Evolutionary conservation across 768 basidiomycete genomes (phyloP).

Genomic region (Mycena belliarum): DNA sequence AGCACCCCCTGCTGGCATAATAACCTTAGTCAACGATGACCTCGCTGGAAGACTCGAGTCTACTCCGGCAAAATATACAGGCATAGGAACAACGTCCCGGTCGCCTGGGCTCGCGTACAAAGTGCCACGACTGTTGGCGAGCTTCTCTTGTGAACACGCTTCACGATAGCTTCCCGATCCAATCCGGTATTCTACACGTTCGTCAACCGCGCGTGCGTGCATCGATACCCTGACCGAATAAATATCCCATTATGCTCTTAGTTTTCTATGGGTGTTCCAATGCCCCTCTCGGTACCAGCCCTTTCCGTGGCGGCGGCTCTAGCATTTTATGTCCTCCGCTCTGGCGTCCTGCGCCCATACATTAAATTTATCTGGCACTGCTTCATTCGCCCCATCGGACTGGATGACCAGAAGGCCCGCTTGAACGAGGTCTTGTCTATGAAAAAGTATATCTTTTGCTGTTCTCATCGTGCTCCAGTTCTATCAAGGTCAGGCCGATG

Average conservation of each 20-base stretch:
- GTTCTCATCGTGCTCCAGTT: too few species aligned
- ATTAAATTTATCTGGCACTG: constrained; percentile 53
- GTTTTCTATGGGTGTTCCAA: not conserved
- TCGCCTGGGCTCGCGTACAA: too few species aligned
- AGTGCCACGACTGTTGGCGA: not conserved
- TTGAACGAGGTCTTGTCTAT: constrained; percentile 41
- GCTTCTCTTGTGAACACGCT: constrained; percentile 1
- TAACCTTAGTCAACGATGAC: too few species aligned
- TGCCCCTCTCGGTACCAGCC: constrained; percentile 2
- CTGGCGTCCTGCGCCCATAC: constrained; percentile 36
- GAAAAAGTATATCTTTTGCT: too few species aligned
- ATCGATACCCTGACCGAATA: constrained; percentile 1
- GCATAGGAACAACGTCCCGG: too few species aligned
- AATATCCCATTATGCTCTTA: not conserved
- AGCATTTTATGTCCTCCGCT: constrained; percentile 18
- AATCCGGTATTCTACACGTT: constrained; percentile 13
- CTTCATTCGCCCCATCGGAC: constrained; percentile 44
- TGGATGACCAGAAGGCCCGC: constrained; percentile 42
- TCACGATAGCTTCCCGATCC: not conserved
- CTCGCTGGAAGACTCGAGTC: too few species aligned
- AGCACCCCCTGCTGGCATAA: too few species aligned
- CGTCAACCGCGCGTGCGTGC: constrained; percentile 9
- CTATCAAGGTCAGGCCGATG: constrained; percentile 67
- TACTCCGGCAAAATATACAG: too few species aligned
- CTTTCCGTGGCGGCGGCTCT: constrained; percentile 7